Percentiles rank a stretch among this genome's conserved stretches.
These are phyloP conservation scores for Leccinum pachyderme DNA, from an alignment of 1,284 basidiomycete genomes.

Conservation along the genomic window DNA sequence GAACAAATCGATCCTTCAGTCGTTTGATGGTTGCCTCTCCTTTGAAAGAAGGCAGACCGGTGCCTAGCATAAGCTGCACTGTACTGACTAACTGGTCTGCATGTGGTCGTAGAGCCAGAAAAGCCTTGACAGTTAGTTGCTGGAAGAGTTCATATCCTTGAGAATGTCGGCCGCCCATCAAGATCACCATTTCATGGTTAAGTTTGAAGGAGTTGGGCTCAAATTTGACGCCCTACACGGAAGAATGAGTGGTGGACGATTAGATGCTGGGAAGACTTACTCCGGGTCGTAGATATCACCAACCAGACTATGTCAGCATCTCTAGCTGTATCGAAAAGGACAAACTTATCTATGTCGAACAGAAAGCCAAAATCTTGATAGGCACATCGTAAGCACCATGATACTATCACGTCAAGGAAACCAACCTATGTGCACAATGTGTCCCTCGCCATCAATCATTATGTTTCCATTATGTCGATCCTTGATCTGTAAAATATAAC, in stretches of 20 bases:
- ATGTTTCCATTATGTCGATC: slow-evolving; percentile 99
- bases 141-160: slow-evolving; percentile 95
- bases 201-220: slow-evolving; percentile 98
- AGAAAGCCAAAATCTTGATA: slow-evolving; percentile 93
- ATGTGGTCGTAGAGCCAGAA: slow-evolving; percentile 91
- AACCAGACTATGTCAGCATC: slow-evolving; percentile 27
- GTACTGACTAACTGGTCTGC: slow-evolving; percentile 87
- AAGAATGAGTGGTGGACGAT: slow-evolving; percentile 9
- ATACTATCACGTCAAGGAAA: slow-evolving; percentile 8
- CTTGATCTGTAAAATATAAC: slow-evolving; percentile 97
- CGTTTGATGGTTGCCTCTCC: slow-evolving; percentile 90
- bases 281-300: slow-evolving; percentile 53
- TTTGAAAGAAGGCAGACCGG: slow-evolving; percentile 94
- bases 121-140: slow-evolving; percentile 93
- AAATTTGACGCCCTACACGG: slow-evolving; percentile 86
- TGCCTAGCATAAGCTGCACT: slow-evolving; percentile 92
- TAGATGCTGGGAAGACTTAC: slow-evolving; percentile 40
- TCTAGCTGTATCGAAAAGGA: slow-evolving; percentile 4
- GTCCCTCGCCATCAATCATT: slow-evolving; percentile 97
- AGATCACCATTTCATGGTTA: slow-evolving; percentile 94
- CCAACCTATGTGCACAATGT: slow-evolving; percentile 91
- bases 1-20: slow-evolving; percentile 84
- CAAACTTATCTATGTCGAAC: slow-evolving; percentile 93
- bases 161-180: slow-evolving; percentile 95
- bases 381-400: slow-evolving; percentile 4